A percentile compares a stretch with the other conserved stretches of the same genome.
phyloP scores from a whole-genome alignment of 106 monocot genomes.

The Alisma plantagoaquatica region DNA sequence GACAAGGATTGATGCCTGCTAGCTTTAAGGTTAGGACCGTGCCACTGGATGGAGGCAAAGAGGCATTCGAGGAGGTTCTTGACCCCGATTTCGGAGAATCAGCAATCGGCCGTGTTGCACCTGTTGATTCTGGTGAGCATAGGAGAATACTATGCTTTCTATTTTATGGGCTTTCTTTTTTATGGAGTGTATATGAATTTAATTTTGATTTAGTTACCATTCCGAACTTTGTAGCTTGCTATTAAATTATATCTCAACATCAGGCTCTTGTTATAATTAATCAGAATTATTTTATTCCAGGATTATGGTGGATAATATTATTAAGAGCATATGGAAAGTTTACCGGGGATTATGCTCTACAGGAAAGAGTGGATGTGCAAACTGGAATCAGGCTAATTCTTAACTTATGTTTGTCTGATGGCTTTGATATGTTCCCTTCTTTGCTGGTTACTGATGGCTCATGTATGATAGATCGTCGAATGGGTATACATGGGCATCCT shows the following conservation, averaged over 20 bases:
- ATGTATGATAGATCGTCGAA: slow-evolving; percentile 95
- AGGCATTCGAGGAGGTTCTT: slow-evolving; percentile 57
- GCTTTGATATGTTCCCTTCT: slow-evolving; percentile 97
- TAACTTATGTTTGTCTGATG: slow-evolving; percentile 88
- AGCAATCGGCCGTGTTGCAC: slow-evolving; percentile 77
- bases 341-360: slow-evolving; percentile 70
- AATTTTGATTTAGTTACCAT: not conserved
- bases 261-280: too few relatives aligned
- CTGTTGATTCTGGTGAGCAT: slow-evolving; percentile 78
- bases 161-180: not conserved
- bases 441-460: slow-evolving; percentile 94
- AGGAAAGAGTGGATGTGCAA: slow-evolving; percentile 85
- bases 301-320: slow-evolving; percentile 90
- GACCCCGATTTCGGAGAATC: slow-evolving; percentile 90
- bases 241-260: too few relatives aligned
- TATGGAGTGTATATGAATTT: too few relatives aligned
- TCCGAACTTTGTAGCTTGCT: too few relatives aligned
- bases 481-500: slow-evolving; percentile 99
- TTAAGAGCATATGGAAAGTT: slow-evolving; percentile 89
- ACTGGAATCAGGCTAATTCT: slow-evolving; percentile 80
- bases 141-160: not conserved
- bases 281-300: slow-evolving; percentile 14
- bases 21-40: slow-evolving; percentile 71
- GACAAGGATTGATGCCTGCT: slow-evolving; percentile 87
- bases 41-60: slow-evolving; percentile 48